A percentile compares a stretch with the other conserved stretches of the same genome.
phyloP scores from a whole-genome alignment of 768 basidiomycete genomes.

The Suillus alpinus region DNA sequence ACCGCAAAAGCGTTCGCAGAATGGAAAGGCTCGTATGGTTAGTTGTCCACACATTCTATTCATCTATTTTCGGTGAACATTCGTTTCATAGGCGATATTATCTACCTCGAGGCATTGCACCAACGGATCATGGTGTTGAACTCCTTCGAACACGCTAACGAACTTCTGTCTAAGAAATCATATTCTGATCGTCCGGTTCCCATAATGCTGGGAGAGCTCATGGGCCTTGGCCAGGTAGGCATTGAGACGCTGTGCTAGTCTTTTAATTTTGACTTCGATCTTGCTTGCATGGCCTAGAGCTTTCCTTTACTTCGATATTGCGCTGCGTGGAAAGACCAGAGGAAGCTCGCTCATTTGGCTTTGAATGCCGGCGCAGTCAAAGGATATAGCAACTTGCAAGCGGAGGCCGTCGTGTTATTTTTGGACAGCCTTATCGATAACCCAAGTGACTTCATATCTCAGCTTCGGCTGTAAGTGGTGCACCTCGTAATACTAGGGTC shows the following conservation, averaged over 20 bases:
- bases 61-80: not conserved
- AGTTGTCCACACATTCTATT: not conserved
- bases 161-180: slow-evolving; percentile 28
- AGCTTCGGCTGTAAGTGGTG: slow-evolving; percentile 3
- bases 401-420: not conserved
- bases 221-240: not conserved
- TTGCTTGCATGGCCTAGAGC: not conserved
- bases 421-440: slow-evolving; percentile 3
- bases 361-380: slow-evolving; percentile 1
- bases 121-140: slow-evolving; percentile 18
- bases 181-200: slow-evolving; percentile 14
- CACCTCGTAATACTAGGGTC: not conserved
- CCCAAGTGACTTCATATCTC: not conserved
- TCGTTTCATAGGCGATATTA: slow-evolving; percentile 10
- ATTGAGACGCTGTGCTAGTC: not conserved
- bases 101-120: slow-evolving; percentile 13
- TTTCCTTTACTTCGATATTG: slow-evolving; percentile 12
- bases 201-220: slow-evolving; percentile 1
- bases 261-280: not conserved
- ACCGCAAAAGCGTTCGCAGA: not conserved
- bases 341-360: slow-evolving; percentile 6
- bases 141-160: slow-evolving; percentile 24
- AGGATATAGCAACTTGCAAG: not conserved
- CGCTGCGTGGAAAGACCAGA: slow-evolving; percentile 6
- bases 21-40: not conserved